phyloP scores from a whole-genome alignment of 2,329 filamentous ascomycete species.

The Alternaria viburni region DNA sequence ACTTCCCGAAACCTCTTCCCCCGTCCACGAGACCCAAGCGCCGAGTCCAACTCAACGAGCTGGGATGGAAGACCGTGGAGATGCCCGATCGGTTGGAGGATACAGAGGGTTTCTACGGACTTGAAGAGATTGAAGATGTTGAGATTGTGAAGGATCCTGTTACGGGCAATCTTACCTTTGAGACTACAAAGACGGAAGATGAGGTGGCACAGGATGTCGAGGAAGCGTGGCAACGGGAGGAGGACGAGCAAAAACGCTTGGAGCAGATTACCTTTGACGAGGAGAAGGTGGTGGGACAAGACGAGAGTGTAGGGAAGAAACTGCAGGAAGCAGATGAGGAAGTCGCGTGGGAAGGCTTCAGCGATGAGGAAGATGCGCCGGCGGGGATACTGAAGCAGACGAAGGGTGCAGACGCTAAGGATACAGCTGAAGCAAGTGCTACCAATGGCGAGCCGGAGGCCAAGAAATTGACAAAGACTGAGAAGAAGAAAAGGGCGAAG shows the following conservation, averaged over 20 bases:
- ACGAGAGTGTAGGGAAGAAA: not conserved
- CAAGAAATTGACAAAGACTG: conserved; percentile 19
- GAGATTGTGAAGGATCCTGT: conserved; percentile 70
- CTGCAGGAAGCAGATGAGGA: conserved; percentile 13
- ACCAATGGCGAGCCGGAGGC: conserved; percentile 30
- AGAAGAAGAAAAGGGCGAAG: conserved; percentile 21
- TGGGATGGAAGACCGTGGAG: conserved; percentile 68
- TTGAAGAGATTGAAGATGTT: conserved; percentile 92
- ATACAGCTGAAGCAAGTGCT: conserved; percentile 32
- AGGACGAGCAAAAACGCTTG: conserved; percentile 26
- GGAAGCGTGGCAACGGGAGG: conserved; percentile 27
- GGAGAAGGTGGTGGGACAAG: conserved; percentile 1
- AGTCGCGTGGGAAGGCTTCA: conserved; percentile 37
- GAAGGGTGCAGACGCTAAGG: not conserved
- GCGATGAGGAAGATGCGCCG: conserved; percentile 23
- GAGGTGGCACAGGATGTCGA: conserved; percentile 32
- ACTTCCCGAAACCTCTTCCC: conserved; percentile 14
- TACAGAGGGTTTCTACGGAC: conserved; percentile 89
- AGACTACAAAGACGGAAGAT: conserved; percentile 38
- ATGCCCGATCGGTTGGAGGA: conserved; percentile 81
- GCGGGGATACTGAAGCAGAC: not conserved
- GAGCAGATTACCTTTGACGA: conserved; percentile 29
- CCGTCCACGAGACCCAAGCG: conserved; percentile 29
- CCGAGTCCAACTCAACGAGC: conserved; percentile 56
- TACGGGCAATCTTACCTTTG: conserved; percentile 58